Base-by-base conservation (phyloP, 2,329 filamentous ascomycete species). In the Zarea fungicola region DNA sequence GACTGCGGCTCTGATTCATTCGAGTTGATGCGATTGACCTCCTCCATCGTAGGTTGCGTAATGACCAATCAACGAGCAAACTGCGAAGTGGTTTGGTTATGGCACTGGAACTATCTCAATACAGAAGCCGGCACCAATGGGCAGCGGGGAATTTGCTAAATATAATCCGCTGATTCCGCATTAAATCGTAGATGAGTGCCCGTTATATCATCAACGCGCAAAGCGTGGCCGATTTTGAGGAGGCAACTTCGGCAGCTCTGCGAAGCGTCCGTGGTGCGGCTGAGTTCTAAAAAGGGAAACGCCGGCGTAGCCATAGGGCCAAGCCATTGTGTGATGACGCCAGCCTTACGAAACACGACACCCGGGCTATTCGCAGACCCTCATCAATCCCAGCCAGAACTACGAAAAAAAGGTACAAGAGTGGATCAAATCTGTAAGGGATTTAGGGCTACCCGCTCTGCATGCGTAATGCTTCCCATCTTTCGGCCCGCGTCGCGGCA, bases 311-410 rank as follows among this genome's bases (percentile, higher is more conserved):
- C 23, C 21, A 25, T 47, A 23, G 42, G 42, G 42, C 42, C 22
- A 18, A 35, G 19, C n/a, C 18, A 13, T 35, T 32, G n/a, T 26
- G 23, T 2, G 44, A 47, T 47, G 44, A 47, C 44, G 44, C n/a
- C 44, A 47, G 44, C 44, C 44, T 47, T 47, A 47, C 37, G 44
- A 47, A 40, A 47, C 44, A 19, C 6, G 6, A 47, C n/a, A n/a
- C n/a, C n/a, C n/a, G 10, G 26, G 44, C 19, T 40, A n/a, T 11
- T n/a, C 29, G 21, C 35, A 14, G n/a, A n/a, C 35, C 16, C 19
- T 19, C 35, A 40, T 16, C 35, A 47, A 47, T 39, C 40, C 40
- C 44, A 46, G 34, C 35, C 35, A 3, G n/a, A n/a, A n/a, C 10
- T 40, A 21, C 19, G 35, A 40, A 40, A 40, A 46, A 47, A 34